Conservation (phyloP, 2,329 filamentous ascomycete species). For the Botrytis fragariae region DNA sequence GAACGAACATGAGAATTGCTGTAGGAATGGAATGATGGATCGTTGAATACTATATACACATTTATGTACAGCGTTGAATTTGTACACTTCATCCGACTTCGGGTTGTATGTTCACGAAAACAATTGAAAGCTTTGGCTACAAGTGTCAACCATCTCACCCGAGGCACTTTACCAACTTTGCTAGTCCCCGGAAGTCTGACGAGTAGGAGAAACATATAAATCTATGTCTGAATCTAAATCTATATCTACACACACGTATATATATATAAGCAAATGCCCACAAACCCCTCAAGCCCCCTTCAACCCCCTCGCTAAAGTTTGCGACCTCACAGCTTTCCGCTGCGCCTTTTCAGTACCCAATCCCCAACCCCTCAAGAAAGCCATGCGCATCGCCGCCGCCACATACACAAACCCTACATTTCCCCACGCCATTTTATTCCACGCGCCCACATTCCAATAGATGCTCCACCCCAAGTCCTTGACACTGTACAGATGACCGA, state of each 20-base stretch:
- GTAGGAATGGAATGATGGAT: too few relatives aligned
- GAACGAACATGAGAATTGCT: too few relatives aligned
- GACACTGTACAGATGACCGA: slow-evolving; percentile 72
- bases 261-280: too few relatives aligned
- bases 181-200: accelerated
- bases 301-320: background rate
- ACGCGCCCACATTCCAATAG: slow-evolving; percentile 55
- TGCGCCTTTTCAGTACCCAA: slow-evolving; percentile 37
- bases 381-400: slow-evolving; percentile 57
- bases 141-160: background rate
- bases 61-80: background rate
- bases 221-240: background rate
- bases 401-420: slow-evolving; percentile 70
- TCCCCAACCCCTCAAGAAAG: slow-evolving; percentile 59
- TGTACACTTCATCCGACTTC: background rate
- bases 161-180: background rate
- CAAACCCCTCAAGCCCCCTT: background rate
- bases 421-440: slow-evolving; percentile 68
- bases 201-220: background rate
- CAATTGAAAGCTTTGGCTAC: background rate
- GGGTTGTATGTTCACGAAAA: too few relatives aligned
- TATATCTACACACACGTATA: background rate
- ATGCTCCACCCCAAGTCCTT: slow-evolving; percentile 55
- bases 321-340: background rate
- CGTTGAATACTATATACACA: too few relatives aligned